Base-by-base conservation (phyloP, 768 basidiomycete genomes). In the Suillus hirtellus region DNA sequence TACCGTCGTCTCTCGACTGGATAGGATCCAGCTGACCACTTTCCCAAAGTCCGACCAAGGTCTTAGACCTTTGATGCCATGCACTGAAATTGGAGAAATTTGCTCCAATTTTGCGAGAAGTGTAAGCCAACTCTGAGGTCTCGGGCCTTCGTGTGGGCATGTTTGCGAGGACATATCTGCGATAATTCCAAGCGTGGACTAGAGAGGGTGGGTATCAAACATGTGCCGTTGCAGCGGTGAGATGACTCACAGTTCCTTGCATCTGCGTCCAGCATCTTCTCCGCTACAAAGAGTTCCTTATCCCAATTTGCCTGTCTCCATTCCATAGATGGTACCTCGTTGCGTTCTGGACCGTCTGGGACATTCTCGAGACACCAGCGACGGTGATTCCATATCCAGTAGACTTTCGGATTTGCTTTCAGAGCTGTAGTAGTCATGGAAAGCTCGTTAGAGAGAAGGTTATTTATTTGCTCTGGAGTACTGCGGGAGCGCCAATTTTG, bases 321-420 rank as follows among this genome's bases (percentile, higher is more conserved):
- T n/a, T 80, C 83, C 56, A 82, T 68, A 11, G 75, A 70, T 60
- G 85, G 81, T 1, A 73, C 75, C 0, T 74, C 76, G 55, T 79
- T 77, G 2, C 73, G 69, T 35, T 78, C 80, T 0, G 93, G 93
- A 1, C 88, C 90, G 60, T 83, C 80, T 0, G 96, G 96, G 12
- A 96, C 84, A 60, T 89, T 86, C 73, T 91, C 89, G 2, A 99
- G 84, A 71, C 96, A 96, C 97, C 97, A 99, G 69, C 89, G 81
- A 44, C 97, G 87, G 70, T 99, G 95, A 72, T 95, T 98, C 97
- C 97, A 99, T 68, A 99, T 95, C 89, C 93, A 95, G 73, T 99
- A 99, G 21, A 97, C 89, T 73, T 99, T 99, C 15, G 97, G 97
- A 71, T 96, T 87, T 10, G 83, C 80, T 70, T 92, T 90, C 50